These are phyloP conservation scores for Chrysoporthe puriensis DNA, from an alignment of 2,329 filamentous ascomycete genomes.

Conservation along the genomic window DNA sequence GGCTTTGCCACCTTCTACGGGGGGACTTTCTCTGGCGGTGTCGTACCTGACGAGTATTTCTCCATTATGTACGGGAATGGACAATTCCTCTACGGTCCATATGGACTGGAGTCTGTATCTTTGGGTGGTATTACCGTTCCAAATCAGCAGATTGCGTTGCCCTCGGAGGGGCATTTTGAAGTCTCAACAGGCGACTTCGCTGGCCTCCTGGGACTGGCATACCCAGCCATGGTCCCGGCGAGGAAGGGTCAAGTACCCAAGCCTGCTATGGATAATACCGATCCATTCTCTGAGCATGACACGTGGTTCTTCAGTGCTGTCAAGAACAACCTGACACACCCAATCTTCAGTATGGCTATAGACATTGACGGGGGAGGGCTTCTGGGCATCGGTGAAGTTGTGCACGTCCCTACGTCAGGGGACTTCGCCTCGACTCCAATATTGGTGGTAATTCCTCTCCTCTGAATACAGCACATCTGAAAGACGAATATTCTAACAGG, in stretches of 20 bases:
- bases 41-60: conserved; percentile 20
- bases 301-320: conserved; percentile 25
- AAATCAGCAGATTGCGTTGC: conserved; percentile 21
- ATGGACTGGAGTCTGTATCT: conserved; percentile 18
- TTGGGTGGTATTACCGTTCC: conserved; percentile 17
- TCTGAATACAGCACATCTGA: not conserved
- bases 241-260: conserved; percentile 7
- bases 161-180: conserved; percentile 15
- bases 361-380: conserved; percentile 21
- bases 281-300: conserved; percentile 13
- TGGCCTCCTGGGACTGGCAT: conserved; percentile 23
- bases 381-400: conserved; percentile 20
- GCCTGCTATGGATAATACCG: not conserved
- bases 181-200: conserved; percentile 19
- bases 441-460: conserved; percentile 10
- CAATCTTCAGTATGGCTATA: conserved; percentile 26
- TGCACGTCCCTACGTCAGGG: conserved; percentile 17
- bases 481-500: not conserved
- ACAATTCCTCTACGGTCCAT: conserved; percentile 22
- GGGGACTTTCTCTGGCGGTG: conserved; percentile 3
- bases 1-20: conserved; percentile 15
- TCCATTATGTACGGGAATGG: conserved; percentile 21
- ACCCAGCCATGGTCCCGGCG: conserved; percentile 22
- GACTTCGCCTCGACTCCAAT: conserved; percentile 20
- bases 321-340: conserved; percentile 16